Base-by-base conservation (phyloP, 148 eudicot species). In the Persicaria maculosa region DNA sequence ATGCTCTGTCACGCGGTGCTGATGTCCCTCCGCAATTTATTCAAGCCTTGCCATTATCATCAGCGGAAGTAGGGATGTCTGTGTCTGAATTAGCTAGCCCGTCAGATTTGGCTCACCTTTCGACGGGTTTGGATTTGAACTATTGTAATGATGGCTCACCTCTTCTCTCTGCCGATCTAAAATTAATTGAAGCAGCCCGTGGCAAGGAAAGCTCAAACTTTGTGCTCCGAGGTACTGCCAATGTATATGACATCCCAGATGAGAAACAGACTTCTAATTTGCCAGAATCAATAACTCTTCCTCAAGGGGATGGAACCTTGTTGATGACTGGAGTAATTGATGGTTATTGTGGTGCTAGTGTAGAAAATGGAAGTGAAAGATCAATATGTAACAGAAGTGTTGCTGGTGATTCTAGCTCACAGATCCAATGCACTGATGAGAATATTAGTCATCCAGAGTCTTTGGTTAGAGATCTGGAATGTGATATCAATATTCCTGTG, bases 331-430 rank as follows among this genome's bases (percentile, higher is more conserved):
- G 19, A 72, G 50, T 71, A 20, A 65, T 71, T 64, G 62, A 19
- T 72, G 76, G 68, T 53, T 47, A 50, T 74, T 74, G 72, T 20
- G n/a, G 47, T 48, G 44, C 52, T 73, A 79, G 75, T 71, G 36
- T 70, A 58, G 84, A 79, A 57, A 81, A 47, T 68, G 74, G 70
- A 50, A 68, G 75, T 77, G 40, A 65, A 69, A 55, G 54, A 73
- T 75, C 76, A 55, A 72, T 62, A 44, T 57, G 7, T 71, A 75
- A 76, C 76, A 61, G 36, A 59, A 67, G 55, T 53, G 50, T 71
- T 44, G 48, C 55, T 47, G 73, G 68, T 74, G 81, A 80, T 65
- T 74, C 25, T 50, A 77, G 67, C 55, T 75, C 64, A 44, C 72
- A 73, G 69, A 19, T 43, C 71, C 40, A 58, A 54, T 71, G n/a